Base-by-base conservation (phyloP, 441 rosid genomes). In the Erodium texanum region DNA sequence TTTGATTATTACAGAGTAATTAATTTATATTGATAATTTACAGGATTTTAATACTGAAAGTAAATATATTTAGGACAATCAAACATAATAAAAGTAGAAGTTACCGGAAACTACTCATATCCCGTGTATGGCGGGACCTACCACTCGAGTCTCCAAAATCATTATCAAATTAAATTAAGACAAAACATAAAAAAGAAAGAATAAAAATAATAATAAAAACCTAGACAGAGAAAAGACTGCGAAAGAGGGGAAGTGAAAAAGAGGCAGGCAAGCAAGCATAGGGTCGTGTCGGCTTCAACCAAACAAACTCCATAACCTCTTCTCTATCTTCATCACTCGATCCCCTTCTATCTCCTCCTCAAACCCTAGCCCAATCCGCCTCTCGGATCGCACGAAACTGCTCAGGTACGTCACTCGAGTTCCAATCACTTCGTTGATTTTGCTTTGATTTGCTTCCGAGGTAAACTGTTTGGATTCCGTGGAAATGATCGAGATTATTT, bases 271-370 rank as follows among this genome's bases (percentile, higher is more conserved):
- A 58, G 63, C 63, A 80, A 77, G 82, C 75, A 78, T 78, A 69
- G 82, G 85, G 82, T 90, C 89, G 76, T 93, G 98, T 89, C 98
- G 96, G 96, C 96, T 89, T 85, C 94, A 82, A 89, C 97, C 92
- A 75, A 86, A 89, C 98, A 93, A 80, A 82, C 82, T 77, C 92
- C 77, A 74, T 77, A 52, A 70, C 75, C 63, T 56, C 64, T 32
- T 38, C 34, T 29, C 34, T 29, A 29, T 29, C 34, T 29, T 29
- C 34, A 5, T n/a, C n/a, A 29, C 34, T 29, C 34, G 34, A 20
- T 19, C 63, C 27, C 24, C 27, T 58, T 9, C 63, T 58, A 1
- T 27, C 62, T 11, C 14, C 62, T 6, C 24, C 24, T 8, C 3
- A 64, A 66, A 34, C 56, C 69, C 66, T 69, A 61, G 32, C 32